phyloP scores from a whole-genome alignment of 495 filamentous ascomycete species.

The Talaromyces stipitatus region DNA sequence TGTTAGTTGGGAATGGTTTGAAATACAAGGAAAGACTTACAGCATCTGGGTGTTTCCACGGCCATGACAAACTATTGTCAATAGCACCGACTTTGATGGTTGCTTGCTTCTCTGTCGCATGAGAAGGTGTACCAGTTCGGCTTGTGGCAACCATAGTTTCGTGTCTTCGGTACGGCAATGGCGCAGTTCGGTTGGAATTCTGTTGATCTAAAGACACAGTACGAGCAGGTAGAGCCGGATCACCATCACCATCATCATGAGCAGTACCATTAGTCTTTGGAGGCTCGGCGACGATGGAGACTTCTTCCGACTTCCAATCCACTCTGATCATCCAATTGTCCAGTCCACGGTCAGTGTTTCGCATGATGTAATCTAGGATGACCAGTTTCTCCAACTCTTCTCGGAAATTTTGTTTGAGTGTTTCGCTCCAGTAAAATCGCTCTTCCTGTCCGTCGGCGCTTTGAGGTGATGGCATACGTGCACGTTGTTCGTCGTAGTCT shows the following conservation, averaged over 20 bases:
- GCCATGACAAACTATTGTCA: slow-evolving; percentile 96
- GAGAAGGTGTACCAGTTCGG: slow-evolving; percentile 49
- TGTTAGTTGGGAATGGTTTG: slow-evolving; percentile 11
- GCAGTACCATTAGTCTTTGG: slow-evolving; percentile 51
- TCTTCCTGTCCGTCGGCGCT: slow-evolving; percentile 43
- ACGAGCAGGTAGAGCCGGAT: slow-evolving; percentile 38
- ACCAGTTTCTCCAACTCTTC: slow-evolving; percentile 97
- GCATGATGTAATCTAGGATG: slow-evolving; percentile 98
- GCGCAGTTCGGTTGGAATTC: slow-evolving; percentile 28
- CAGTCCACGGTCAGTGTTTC: slow-evolving; percentile 92
- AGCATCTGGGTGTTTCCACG: slow-evolving; percentile 98
- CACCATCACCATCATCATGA: slow-evolving; percentile 42
- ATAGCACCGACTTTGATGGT: slow-evolving; percentile 84
- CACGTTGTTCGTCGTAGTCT: slow-evolving; percentile 40
- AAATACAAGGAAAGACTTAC: slow-evolving; percentile 31
- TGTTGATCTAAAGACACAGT: slow-evolving; percentile 44
- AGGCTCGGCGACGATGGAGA: slow-evolving; percentile 78
- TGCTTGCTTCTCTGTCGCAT: slow-evolving; percentile 36
- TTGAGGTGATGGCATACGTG: slow-evolving; percentile 32
- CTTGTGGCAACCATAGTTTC: slow-evolving; percentile 77
- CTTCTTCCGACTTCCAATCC: slow-evolving; percentile 72
- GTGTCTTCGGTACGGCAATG: slow-evolving; percentile 67
- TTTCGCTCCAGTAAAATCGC: slow-evolving; percentile 80
- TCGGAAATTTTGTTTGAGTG: slow-evolving; percentile 81
- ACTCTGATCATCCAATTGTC: slow-evolving; percentile 99